These are phyloP conservation scores for Collybia mongolica DNA, from an alignment of 768 basidiomycete genomes.

Conservation along the genomic window DNA sequence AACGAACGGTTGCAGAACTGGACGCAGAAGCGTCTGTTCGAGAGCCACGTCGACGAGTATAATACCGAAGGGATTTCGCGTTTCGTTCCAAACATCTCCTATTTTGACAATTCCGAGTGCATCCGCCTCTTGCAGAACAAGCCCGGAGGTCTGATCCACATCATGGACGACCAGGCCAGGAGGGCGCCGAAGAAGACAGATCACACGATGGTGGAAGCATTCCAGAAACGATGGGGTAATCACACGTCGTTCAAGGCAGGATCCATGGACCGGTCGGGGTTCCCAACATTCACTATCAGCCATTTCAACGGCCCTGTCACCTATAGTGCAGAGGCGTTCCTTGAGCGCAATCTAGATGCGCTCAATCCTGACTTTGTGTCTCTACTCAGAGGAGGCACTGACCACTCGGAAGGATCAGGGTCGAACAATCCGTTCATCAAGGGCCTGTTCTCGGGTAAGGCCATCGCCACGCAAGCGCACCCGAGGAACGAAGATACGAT, in stretches of 20 bases:
- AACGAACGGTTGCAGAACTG: constrained; percentile 90
- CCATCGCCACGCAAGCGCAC: constrained; percentile 90
- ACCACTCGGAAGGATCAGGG: constrained; percentile 66
- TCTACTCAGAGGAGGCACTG: constrained; percentile 69
- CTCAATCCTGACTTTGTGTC: constrained; percentile 93
- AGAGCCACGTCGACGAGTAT: constrained; percentile 81
- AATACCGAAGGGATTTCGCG: constrained; percentile 74
- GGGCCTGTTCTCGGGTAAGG: constrained; percentile 83
- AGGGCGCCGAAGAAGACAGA: constrained; percentile 89
- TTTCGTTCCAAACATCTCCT: constrained; percentile 67
- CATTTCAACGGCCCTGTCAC: constrained; percentile 92
- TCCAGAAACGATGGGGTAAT: constrained; percentile 92
- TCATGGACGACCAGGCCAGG: constrained; percentile 96
- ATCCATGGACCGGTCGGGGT: constrained; percentile 70
- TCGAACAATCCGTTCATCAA: constrained; percentile 92
- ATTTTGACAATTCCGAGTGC: constrained; percentile 91
- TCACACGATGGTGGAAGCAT: constrained; percentile 91
- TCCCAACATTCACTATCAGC: constrained; percentile 85
- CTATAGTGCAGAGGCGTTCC: constrained; percentile 88
- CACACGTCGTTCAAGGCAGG: constrained; percentile 91
- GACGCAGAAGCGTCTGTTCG: constrained; percentile 77
- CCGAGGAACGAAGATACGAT: constrained; percentile 94
- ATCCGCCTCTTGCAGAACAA: constrained; percentile 80
- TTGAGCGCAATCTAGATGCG: constrained; percentile 85
- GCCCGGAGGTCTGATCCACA: constrained; percentile 92